phyloP scores from a whole-genome alignment of 495 filamentous ascomycete genomes.

The Penicillium turbatum region DNA sequence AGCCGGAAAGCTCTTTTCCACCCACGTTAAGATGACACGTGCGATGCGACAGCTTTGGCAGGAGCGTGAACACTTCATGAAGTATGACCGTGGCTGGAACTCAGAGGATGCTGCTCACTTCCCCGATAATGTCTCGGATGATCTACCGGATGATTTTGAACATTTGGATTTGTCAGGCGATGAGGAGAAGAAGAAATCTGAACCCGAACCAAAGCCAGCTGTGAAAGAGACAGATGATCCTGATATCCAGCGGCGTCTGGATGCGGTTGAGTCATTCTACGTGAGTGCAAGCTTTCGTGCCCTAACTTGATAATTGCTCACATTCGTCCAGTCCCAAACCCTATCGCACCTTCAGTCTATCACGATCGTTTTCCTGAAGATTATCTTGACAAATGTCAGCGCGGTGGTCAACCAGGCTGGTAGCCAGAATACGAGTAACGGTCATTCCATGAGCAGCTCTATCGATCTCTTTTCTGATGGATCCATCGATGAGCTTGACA shows the following conservation, averaged over 20 bases:
- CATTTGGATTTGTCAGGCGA: slow-evolving; percentile 27
- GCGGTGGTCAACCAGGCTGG: slow-evolving; percentile 51
- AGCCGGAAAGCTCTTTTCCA: slow-evolving; percentile 89
- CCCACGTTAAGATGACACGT: slow-evolving; percentile 80
- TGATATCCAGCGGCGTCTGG: slow-evolving; percentile 59
- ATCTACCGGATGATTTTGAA: slow-evolving; percentile 20
- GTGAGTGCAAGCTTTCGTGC: slow-evolving; percentile 47
- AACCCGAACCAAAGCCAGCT: slow-evolving; percentile 17
- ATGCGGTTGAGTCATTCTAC: slow-evolving; percentile 78
- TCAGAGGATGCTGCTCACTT: slow-evolving; percentile 43
- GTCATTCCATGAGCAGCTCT: slow-evolving; percentile 33
- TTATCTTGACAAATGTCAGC: slow-evolving; percentile 78
- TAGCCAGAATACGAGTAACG: slow-evolving; percentile 34
- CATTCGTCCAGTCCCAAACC: slow-evolving; percentile 53
- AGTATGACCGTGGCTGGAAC: slow-evolving; percentile 86
- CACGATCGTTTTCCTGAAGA: slow-evolving; percentile 89
- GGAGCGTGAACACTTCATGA: slow-evolving; percentile 84
- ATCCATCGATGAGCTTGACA: slow-evolving; percentile 70
- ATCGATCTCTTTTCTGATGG: slow-evolving; percentile 35
- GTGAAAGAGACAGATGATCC: slow-evolving; percentile 54
- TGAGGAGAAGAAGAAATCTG: slow-evolving; percentile 26
- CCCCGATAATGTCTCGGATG: slow-evolving; percentile 44
- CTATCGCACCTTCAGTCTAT: slow-evolving; percentile 86
- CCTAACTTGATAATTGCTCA: slow-evolving; percentile 3
- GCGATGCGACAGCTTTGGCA: slow-evolving; percentile 93